phyloP scores from a whole-genome alignment of 139 green algal species.

The Asterochloris sp. region DNA sequence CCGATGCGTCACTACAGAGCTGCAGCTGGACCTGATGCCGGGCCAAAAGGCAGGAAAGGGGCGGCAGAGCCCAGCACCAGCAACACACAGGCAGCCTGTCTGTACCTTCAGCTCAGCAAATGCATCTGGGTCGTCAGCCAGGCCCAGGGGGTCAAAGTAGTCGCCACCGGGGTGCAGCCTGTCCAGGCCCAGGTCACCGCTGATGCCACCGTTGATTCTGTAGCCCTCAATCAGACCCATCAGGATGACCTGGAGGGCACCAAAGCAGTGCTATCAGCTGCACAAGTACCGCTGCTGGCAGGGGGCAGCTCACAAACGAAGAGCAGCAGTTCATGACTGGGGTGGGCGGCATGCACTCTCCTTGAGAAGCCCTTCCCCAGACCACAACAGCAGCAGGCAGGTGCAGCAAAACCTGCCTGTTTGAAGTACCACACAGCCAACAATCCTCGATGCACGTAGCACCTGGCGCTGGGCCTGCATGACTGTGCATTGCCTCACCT shows the following conservation, averaged over 20 bases:
- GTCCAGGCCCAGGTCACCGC: constrained; percentile 42
- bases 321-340: background rate
- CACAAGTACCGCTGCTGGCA: background rate
- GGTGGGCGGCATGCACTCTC: background rate
- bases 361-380: background rate
- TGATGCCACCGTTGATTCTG: constrained; percentile 73
- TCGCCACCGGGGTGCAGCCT: constrained; percentile 60
- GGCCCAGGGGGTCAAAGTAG: constrained; percentile 86
- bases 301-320: background rate
- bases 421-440: background rate
- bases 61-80: too few species aligned
- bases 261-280: background rate
- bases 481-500: constrained; percentile 52
- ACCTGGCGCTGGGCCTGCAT: too few species aligned
- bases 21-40: too few species aligned
- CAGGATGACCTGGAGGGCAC: constrained; percentile 34
- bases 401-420: background rate
- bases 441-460: background rate
- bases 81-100: too few species aligned
- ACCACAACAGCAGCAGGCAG: background rate
- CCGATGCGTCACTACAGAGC: too few species aligned
- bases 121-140: constrained; percentile 94
- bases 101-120: constrained; percentile 77
- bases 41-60: too few species aligned
- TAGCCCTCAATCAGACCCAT: constrained; percentile 79